These are phyloP conservation scores for Leptomonas seymouri DNA, from an alignment of 208 protist genomes.

Conservation along the genomic window DNA sequence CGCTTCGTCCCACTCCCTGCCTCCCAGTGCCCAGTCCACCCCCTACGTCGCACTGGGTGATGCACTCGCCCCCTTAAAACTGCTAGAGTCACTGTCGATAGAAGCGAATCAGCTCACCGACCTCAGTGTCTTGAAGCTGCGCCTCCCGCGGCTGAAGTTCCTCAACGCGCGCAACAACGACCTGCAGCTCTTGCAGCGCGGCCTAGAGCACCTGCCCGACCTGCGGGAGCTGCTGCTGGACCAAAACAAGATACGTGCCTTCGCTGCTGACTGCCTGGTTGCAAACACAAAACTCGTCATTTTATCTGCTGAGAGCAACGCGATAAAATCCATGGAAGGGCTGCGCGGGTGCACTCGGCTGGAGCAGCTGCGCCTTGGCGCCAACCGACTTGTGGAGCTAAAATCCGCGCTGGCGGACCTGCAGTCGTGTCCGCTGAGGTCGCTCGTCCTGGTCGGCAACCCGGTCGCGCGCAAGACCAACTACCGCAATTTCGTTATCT, in stretches of 20 bases:
- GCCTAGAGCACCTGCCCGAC: constrained; percentile 65
- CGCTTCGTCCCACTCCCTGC: not conserved
- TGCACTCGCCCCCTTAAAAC: constrained; percentile 43
- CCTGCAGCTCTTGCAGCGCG: constrained; percentile 73
- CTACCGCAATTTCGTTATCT: constrained; percentile 70
- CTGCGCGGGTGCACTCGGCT: constrained; percentile 51
- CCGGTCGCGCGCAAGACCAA: constrained; percentile 74
- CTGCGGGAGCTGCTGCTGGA: constrained; percentile 93
- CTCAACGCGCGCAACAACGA: constrained; percentile 92
- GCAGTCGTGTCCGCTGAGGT: constrained; percentile 32
- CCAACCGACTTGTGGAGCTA: constrained; percentile 80
- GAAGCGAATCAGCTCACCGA: constrained; percentile 85
- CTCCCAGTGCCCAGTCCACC: not conserved
- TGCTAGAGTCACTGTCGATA: constrained; percentile 84
- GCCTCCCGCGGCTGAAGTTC: constrained; percentile 69
- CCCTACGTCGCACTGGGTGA: constrained; percentile 42
- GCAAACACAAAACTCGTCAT: constrained; percentile 57
- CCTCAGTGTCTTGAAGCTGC: constrained; percentile 50
- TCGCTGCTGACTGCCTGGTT: constrained; percentile 61
- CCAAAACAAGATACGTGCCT: constrained; percentile 84
- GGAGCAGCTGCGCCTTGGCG: constrained; percentile 52
- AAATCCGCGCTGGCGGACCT: constrained; percentile 48
- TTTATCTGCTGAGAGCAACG: constrained; percentile 82
- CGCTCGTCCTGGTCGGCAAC: constrained; percentile 67
- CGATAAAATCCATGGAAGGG: constrained; percentile 65